Conservation (phyloP, 345 rosid genomes). For the Sonneratia caseolaris region DNA sequence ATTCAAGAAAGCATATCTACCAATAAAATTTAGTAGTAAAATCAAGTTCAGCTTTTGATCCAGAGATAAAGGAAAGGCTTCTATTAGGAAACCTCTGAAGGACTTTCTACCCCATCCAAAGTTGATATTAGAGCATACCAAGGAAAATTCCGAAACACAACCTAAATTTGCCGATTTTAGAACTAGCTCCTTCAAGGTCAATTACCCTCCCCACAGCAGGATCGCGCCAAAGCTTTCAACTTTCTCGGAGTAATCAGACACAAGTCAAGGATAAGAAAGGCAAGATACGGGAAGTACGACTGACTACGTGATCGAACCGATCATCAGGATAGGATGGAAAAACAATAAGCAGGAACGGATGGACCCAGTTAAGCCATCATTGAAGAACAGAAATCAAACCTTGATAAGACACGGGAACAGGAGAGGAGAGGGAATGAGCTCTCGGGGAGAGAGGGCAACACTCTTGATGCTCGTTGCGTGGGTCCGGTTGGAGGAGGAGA, state of each 20-base stretch:
- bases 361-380: not conserved
- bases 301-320: not conserved
- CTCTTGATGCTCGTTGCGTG: not conserved
- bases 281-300: not conserved
- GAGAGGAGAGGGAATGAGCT: constrained; percentile 5
- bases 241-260: not conserved
- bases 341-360: not conserved
- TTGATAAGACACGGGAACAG: not conserved
- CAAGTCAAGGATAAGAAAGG: not conserved
- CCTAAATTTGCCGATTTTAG: not conserved
- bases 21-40: not conserved
- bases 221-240: not conserved
- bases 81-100: not conserved
- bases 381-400: not conserved
- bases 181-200: constrained; percentile 1
- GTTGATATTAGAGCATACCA: not conserved
- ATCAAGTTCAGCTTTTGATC: not conserved
- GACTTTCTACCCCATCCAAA: not conserved
- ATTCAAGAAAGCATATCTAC: not conserved
- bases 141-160: not conserved
- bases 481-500: constrained; percentile 5
- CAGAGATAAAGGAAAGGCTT: not conserved
- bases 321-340: not conserved
- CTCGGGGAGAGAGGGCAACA: constrained; percentile 8
- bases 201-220: not conserved